phyloP scores from a whole-genome alignment of 2,329 filamentous ascomycete species.

The Botryotinia globosa region DNA sequence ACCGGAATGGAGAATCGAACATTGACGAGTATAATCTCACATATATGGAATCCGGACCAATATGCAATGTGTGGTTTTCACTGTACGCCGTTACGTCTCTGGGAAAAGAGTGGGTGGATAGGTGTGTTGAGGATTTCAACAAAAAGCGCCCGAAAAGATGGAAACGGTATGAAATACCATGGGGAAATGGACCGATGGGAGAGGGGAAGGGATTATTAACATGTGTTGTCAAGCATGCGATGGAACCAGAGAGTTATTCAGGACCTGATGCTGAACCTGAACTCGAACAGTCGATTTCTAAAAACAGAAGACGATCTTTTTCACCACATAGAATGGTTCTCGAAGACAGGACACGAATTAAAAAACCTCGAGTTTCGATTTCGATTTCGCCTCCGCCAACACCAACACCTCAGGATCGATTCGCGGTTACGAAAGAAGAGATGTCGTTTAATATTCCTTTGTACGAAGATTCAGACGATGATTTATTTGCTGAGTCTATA shows the following conservation, averaged over 20 bases:
- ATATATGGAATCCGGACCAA: background rate
- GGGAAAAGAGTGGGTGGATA: background rate
- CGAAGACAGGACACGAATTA: background rate
- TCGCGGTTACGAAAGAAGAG: background rate
- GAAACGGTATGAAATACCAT: slow-evolving; percentile 4
- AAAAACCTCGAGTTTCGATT: background rate
- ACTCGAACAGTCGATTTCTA: background rate
- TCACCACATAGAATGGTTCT: background rate
- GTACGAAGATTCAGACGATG: background rate
- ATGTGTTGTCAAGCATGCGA: slow-evolving; percentile 7
- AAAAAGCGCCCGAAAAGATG: background rate
- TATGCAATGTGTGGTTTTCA: background rate
- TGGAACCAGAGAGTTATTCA: background rate
- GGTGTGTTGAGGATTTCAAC: background rate
- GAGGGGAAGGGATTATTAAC: slow-evolving; percentile 4
- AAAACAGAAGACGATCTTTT: background rate
- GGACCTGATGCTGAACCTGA: background rate
- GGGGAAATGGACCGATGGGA: background rate
- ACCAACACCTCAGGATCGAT: background rate
- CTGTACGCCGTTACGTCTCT: background rate
- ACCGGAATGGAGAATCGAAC: background rate
- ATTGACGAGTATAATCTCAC: slow-evolving; percentile 1
- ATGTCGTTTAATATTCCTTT: background rate
- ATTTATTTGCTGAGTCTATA: background rate
- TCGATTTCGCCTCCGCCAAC: background rate